Base-by-base conservation (phyloP, 305 asterid species). In the Fraxinus ornus region DNA sequence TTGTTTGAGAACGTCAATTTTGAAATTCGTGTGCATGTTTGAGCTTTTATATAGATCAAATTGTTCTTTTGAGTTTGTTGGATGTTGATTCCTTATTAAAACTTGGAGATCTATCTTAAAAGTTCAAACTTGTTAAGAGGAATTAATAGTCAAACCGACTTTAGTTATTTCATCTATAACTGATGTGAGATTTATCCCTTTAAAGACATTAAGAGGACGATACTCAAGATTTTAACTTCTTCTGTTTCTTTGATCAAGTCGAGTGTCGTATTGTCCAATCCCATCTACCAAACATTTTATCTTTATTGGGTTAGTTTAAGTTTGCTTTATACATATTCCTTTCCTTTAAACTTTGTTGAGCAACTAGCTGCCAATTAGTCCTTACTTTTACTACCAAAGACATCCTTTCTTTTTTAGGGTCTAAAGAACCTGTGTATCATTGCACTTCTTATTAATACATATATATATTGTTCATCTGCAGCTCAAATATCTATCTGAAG, bases 321-420 rank as follows among this genome's bases (percentile, higher is more conserved):
- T 15, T 75, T 84, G 37, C 84, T 83, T 82, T 86, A 75, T 44
- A 22, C 66, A 87, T 70, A 81, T 89, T 86, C 82, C 87, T 90
- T 89, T 87, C 90, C 78, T 91, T 86, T 89, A 85, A 82, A 83
- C 93, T 90, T 93, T 91, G 88, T 72, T 85, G 73, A 80, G 82
- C 89, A 90, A 92, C 92, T 94, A 92, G 94, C 78, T 77, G 85
- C 95, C 91, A 86, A 93, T 89, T 91, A 82, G 88, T 70, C 82
- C 83, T 78, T 86, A 86, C 89, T 85, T 89, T 86, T 86, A 73
- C 83, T 76, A 86, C 85, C 90, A 89, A 85, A 86, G 88, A 82
- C 80, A 71, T 82, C 39, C 76, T 77, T 41, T 77, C 81, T 84
- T 80, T 82, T 47, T 68, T 77, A 55, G 78, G 75, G 77, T 83